Conservation (phyloP, 2,329 filamentous ascomycete genomes). For the Plectosphaerella sp. region DNA sequence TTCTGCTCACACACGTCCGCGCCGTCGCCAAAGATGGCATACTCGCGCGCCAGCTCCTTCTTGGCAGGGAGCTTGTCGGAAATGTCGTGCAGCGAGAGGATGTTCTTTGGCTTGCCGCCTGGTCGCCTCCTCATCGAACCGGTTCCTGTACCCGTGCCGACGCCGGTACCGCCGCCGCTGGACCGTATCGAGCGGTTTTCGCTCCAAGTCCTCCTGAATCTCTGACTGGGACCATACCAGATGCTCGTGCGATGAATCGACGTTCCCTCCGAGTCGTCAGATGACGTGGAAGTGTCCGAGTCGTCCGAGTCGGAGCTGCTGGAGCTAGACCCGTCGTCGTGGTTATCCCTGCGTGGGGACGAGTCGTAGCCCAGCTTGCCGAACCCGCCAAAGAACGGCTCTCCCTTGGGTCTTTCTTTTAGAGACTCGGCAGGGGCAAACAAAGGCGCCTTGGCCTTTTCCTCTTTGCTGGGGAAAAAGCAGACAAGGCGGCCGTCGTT, state of each 20-base stretch:
- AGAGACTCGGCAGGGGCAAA: slow-evolving; percentile 42
- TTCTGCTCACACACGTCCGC: slow-evolving; percentile 83
- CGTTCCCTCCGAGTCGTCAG: slow-evolving; percentile 58
- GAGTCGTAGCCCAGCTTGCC: slow-evolving; percentile 49
- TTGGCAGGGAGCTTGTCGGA: slow-evolving; percentile 73
- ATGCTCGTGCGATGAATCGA: slow-evolving; percentile 55
- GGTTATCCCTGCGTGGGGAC: slow-evolving; percentile 39
- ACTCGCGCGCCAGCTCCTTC: slow-evolving; percentile 69
- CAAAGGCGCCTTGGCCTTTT: slow-evolving; percentile 44
- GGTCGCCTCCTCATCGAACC: slow-evolving; percentile 40
- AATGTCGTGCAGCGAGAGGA: slow-evolving; percentile 70
- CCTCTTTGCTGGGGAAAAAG: slow-evolving; percentile 66
- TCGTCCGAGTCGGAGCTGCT: slow-evolving; percentile 49
- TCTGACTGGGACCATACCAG: slow-evolving; percentile 50
- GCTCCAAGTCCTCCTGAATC: slow-evolving; percentile 51
- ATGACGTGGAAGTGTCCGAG: slow-evolving; percentile 43
- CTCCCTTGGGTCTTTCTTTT: slow-evolving; percentile 45
- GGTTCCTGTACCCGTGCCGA: slow-evolving; percentile 44
- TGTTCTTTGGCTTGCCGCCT: slow-evolving; percentile 54
- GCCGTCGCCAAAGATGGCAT: slow-evolving; percentile 78
- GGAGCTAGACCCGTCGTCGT: slow-evolving; percentile 46
- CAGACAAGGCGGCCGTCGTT: slow-evolving; percentile 60
- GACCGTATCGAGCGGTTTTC: slow-evolving; percentile 54
- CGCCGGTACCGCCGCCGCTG: slow-evolving; percentile 56
- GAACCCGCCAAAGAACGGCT: slow-evolving; percentile 54